Evolutionary conservation across 164 flowering plant species (phyloP), one percentile per base, ranked within the genome.

Genomic region (Macadamia tetraphylla): DNA sequence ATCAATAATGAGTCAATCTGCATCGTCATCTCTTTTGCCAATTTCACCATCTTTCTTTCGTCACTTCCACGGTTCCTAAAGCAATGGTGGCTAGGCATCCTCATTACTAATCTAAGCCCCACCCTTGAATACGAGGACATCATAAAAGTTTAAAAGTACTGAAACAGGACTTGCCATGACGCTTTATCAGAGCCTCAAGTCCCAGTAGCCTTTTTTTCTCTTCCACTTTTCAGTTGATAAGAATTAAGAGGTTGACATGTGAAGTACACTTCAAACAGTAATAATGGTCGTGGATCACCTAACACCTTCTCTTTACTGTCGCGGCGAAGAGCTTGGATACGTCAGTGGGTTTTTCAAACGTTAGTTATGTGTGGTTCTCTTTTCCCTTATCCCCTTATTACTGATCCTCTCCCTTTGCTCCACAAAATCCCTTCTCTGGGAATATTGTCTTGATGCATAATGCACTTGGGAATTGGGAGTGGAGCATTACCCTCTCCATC

Each of bases 321-420:
- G 65, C 32, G 70, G 75, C 67, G 58, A 53, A 74, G 66, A 69
- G 77, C 70, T 61, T 55, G 72, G 81, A 75, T 75, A 77, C 81
- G 76, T 69, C 76, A 59, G 67, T 59, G 71, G 59, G 9, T 52
- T 69, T 74, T 79, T 79, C 75, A 70, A 71, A 73, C 83, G 76
- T 81, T 78, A 78, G 82, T 82, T 80, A 48, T 88, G 88, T 87
- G 96, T 88, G 94, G 92, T 81, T 88, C 87, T 88, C 85, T 87
- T 87, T 88, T 65, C 94, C 94, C 94, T 90, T 87, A 90, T 90
- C 94, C 75, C 83, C 23, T 23, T 23, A 23, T 55, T 67, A 58
- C 32, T 53, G 60, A 49, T 51, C 65, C 62, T 18, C 15, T 52
- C 71, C 63, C 9, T 66, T 49, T 51, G 61, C 46, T n/a, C 60